phyloP scores from a whole-genome alignment of 78 protist species.

The Acrasis kona region DNA sequence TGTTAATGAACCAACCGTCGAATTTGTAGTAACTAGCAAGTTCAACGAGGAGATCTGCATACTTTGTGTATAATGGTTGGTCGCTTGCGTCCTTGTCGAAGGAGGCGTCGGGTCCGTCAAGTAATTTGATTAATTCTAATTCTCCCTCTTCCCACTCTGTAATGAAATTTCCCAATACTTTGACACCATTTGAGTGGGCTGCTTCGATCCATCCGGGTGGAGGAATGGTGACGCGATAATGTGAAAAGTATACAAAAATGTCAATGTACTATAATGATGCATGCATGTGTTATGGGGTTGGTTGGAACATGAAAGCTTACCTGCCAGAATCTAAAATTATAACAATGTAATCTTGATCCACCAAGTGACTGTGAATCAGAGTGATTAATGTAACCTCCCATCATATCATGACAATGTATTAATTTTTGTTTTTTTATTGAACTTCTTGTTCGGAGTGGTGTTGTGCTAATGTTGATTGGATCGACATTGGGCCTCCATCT shows the following conservation, averaged over 20 bases:
- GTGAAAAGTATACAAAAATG: constrained; percentile 66
- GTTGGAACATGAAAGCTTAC: not conserved
- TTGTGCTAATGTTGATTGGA: not conserved
- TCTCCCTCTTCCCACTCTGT: constrained; percentile 74
- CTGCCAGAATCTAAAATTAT: not conserved
- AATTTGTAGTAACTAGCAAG: constrained; percentile 41
- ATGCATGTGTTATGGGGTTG: not conserved
- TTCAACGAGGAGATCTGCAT: constrained; percentile 4
- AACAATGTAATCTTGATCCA: not conserved
- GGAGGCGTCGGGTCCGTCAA: not conserved
- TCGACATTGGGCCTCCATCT: not conserved
- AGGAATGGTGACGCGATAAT: constrained; percentile 64
- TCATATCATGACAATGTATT: not conserved
- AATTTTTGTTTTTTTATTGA: not conserved
- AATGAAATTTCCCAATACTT: constrained; percentile 57
- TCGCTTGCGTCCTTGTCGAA: not conserved
- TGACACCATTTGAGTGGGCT: constrained; percentile 52
- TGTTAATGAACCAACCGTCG: constrained; percentile 79
- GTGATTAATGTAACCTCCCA: not conserved
- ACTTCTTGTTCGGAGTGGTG: not conserved
- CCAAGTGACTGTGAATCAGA: too few relatives aligned
- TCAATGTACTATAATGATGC: constrained; percentile 33
- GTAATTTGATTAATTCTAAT: not conserved
- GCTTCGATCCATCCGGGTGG: constrained; percentile 60
- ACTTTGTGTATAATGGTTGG: too few relatives aligned